Evolutionary conservation across 768 basidiomycete genomes (phyloP).

Genomic region (Rhizopogon vinicolor): DNA sequence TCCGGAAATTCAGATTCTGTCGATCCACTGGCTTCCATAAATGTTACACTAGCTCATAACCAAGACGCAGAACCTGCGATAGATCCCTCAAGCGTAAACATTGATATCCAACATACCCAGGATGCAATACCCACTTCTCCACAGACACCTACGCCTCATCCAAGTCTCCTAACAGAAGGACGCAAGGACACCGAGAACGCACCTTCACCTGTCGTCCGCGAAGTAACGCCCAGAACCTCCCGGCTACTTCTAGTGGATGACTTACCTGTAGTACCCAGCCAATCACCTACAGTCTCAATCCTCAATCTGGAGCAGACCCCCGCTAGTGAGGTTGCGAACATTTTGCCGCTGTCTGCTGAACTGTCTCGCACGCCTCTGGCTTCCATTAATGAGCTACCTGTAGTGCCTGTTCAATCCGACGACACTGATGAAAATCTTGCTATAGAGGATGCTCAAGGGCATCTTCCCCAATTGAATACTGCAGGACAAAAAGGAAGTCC

Average conservation of each 20-base stretch:
- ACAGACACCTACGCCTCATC: neutral
- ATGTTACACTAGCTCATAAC: neutral
- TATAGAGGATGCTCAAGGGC: neutral
- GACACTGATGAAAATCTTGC: neutral
- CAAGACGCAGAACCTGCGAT: neutral
- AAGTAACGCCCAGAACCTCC: neutral
- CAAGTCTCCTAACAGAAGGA: neutral
- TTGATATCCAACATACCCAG: neutral
- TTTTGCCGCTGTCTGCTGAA: neutral
- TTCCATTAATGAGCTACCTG: neutral
- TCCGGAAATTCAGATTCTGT: neutral
- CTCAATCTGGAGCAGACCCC: conserved; percentile 10
- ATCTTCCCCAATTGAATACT: no score
- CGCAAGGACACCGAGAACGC: neutral
- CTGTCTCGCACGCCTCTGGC: neutral
- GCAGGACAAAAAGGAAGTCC: neutral
- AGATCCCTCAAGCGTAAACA: neutral
- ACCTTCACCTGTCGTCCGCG: neutral
- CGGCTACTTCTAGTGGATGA: neutral
- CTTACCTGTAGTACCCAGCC: neutral
- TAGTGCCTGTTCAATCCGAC: neutral
- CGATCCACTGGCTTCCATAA: neutral
- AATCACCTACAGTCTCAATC: conserved; percentile 16
- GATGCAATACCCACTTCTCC: neutral
- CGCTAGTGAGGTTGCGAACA: neutral